Base-by-base conservation (phyloP, 2,329 filamentous ascomycete species). In the Curvularia verruculosa region DNA sequence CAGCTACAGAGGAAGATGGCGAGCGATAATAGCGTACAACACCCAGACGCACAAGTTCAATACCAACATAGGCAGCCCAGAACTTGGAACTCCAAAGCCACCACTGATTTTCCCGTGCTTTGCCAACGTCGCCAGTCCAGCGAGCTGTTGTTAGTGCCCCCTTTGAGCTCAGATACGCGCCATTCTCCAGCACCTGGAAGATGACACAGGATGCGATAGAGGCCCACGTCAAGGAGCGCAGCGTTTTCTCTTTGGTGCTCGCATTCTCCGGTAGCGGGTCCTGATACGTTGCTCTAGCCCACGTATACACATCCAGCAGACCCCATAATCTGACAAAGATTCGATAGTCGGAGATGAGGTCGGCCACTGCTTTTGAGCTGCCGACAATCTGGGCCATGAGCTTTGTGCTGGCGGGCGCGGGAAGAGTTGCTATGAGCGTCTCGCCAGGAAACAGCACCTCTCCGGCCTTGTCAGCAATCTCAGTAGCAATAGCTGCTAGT, bases 101-200 rank as follows among this genome's bases (percentile, higher is more conserved):
- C 72, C 88, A 87, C 64, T 79, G 81, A 26, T 75, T 82, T 73
- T 90, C 84, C 46, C 83, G 83, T 29, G 54, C 66, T 50, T 75
- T 72, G 0, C 78, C 76, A 8, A 59, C 64, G 46, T 83, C 81
- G 13, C 82, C 80, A 5, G 77, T 76, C 78, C 85, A 82, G 15
- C 78, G 81, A 49, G 52, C 59, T 15, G 54, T 59, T 12, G 69
- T 71, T 28, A 96, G 72, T 3, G 96, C 84, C 19, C 89, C 88
- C 75, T 92, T 92, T 58, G 82, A 81, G 3, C 87, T 83, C 36
- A 98, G 83, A 79, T 89, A 96, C 15, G 89, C 89, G 37, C 84
- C 83, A 78, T 96, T 97, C 81, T 99, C 95, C 39, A 94, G 82
- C 1, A 85, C 78, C 77, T 97, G 92, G 80, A 90, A 96, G 9